Evolutionary conservation across 2,329 filamentous ascomycete genomes (phyloP).

Genomic region (Neurospora sp.): DNA sequence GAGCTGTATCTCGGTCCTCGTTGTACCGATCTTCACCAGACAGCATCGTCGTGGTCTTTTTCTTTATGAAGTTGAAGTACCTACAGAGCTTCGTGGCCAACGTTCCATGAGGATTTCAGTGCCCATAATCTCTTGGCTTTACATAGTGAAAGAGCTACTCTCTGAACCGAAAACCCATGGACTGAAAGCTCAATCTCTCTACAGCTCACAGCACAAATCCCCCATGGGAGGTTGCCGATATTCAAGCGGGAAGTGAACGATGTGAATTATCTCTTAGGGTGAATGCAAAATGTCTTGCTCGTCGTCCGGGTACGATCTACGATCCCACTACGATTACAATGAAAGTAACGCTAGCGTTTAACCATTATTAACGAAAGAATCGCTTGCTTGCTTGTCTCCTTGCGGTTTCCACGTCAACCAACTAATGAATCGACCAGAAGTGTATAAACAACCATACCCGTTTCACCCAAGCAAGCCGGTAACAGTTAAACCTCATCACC

Average conservation of each 20-base stretch:
- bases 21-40: background rate
- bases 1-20: background rate
- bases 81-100: too few species aligned
- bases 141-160: too few species aligned
- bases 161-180: too few species aligned
- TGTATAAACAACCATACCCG: background rate
- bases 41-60: background rate
- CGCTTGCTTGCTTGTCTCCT: background rate
- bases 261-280: background rate
- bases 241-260: background rate
- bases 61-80: too few species aligned
- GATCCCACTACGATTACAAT: background rate
- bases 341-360: background rate
- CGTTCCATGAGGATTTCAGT: too few species aligned
- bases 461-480: background rate
- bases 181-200: background rate
- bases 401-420: background rate
- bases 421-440: background rate
- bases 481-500: background rate
- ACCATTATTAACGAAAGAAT: background rate
- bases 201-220: background rate
- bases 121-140: too few species aligned
- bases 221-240: background rate
- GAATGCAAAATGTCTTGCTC: background rate
- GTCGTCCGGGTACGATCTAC: background rate